These are phyloP conservation scores for Xylaria sp. DNA, from an alignment of 2,329 filamentous ascomycete species.

Conservation along the genomic window DNA sequence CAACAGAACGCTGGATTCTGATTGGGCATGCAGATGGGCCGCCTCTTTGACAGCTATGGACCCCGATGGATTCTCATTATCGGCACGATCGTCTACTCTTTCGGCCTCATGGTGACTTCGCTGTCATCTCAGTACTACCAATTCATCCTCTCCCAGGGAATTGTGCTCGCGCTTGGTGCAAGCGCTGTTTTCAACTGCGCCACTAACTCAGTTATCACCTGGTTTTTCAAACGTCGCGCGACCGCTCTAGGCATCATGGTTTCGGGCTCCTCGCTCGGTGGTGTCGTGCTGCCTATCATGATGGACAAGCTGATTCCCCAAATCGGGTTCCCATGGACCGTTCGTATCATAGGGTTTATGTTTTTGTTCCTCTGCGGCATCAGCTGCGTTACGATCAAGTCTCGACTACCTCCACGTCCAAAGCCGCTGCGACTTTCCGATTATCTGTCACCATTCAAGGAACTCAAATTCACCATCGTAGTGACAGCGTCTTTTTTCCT, in stretches of 20 bases:
- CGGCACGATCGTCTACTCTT: not conserved
- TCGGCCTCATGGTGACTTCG: slow-evolving; percentile 3
- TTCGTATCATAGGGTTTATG: too few species aligned
- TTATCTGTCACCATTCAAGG: slow-evolving; percentile 53
- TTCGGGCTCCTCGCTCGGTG: not conserved
- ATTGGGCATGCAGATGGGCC: not conserved
- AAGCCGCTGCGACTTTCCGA: slow-evolving; percentile 52
- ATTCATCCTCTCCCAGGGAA: slow-evolving; percentile 1
- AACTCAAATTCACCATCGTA: slow-evolving; percentile 34
- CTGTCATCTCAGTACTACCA: not conserved
- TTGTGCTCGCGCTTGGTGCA: not conserved
- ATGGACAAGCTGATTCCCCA: not conserved
- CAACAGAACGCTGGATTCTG: too few species aligned
- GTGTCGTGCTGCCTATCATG: slow-evolving; percentile 10
- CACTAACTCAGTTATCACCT: not conserved
- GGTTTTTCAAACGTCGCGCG: slow-evolving; percentile 1
- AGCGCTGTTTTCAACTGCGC: too few species aligned
- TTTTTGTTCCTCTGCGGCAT: too few species aligned
- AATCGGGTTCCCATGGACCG: slow-evolving; percentile 6
- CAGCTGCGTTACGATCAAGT: too few species aligned
- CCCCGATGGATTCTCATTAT: not conserved
- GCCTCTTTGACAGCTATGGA: slow-evolving; percentile 1
- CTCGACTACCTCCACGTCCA: slow-evolving; percentile 42
- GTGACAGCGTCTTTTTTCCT: slow-evolving; percentile 2
- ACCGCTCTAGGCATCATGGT: slow-evolving; percentile 10